Base-by-base conservation (phyloP, 2,329 filamentous ascomycete species). In the Cordyceps farinosa region DNA sequence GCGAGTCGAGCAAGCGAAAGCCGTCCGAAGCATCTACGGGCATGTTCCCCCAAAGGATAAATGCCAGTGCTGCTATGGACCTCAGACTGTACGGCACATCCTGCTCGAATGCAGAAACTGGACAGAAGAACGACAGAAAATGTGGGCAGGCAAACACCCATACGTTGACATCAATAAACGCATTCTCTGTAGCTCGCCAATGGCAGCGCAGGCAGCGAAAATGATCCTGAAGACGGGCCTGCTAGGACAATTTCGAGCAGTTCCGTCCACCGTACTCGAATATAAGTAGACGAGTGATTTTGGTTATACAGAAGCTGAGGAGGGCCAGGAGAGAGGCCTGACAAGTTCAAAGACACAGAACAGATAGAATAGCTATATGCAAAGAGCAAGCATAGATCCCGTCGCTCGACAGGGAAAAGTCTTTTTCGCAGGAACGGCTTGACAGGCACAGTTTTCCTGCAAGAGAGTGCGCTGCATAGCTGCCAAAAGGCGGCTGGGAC, bases 171-270 rank as follows among this genome's bases (percentile, higher is more conserved):
- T 74, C 65, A 74, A 75, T n/a, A n/a, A n/a, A 62, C 67, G 64
- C 56, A 68, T 75, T 69, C 74, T 75, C 71, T 71, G 66, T 66
- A 71, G 67, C 68, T 68, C 67, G 65, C 60, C 67, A 67, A 73
- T 70, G 60, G 69, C 69, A 68, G 69, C 72, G 68, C 67, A 72
- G 70, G 67, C 71, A 73, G 72, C 70, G 17, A 74, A 74, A 66
- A 74, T 73, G 66, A 71, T 73, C n/a, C 34, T 73, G 5, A 69
- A 69, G 65, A 74, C 70, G 7, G 69, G 71, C 61, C 69, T 73
- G 3, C 66, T 73, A 11, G 60, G 65, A 50, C 65, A 74, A 67
- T 74, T 72, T 61, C 61, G 54, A 57, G 70, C 68, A 57, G 69
- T 72, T 32, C 67, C 65, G 22, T 69, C 67, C 40, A 70, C 62